Evolutionary conservation across 495 filamentous ascomycete genomes (phyloP), one percentile per base, ranked within the genome.

Genomic region (Aspergillus mulundensis): DNA sequence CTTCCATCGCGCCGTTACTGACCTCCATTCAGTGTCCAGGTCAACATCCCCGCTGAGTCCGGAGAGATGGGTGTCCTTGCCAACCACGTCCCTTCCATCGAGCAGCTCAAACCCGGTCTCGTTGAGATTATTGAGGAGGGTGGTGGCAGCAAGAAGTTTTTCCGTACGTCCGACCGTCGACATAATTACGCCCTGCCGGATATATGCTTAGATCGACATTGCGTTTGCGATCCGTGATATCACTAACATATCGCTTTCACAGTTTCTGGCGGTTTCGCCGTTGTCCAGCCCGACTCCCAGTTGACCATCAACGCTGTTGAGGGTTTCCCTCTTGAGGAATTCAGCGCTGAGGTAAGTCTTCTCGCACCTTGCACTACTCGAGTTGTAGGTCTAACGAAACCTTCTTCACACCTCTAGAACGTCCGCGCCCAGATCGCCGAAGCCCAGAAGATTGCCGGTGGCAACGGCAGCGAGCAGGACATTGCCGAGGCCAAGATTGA

Each of bases 61-160:
- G 94, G 94, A 66, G 95, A 97, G 66, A 99, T 99, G 94, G 94
- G 94, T 87, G 83, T 99, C 61, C 88, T 99, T 64, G 94, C 94
- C 73, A 91, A 93, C 81, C 94, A 99, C 84, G 95, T 99, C 62
- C 93, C 94, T 43, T 92, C 94, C 47, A 96, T 99, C 66, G 94
- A 99, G 82, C 94, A 99, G 81, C 82, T 99, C 71, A 95, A 92
- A 82, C 91, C 94, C 48, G 94, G 94, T 64, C 76, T 97, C 58
- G 82, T 99, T 61, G 94, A 97, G 78, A 80, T 99, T 63, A 85
- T 97, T 64, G 94, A 97, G 81, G 94, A 99, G 83, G 83, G 79
- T 66, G 79, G 85, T 62, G 87, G 89, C 69, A 95, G 74, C 89
- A 97, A 97, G 85, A 89, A 94, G 74, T 97, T 90, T 80, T 99